These are phyloP conservation scores for Xenoacremonium recifei DNA, from an alignment of 2,329 filamentous ascomycete genomes.

Conservation along the genomic window DNA sequence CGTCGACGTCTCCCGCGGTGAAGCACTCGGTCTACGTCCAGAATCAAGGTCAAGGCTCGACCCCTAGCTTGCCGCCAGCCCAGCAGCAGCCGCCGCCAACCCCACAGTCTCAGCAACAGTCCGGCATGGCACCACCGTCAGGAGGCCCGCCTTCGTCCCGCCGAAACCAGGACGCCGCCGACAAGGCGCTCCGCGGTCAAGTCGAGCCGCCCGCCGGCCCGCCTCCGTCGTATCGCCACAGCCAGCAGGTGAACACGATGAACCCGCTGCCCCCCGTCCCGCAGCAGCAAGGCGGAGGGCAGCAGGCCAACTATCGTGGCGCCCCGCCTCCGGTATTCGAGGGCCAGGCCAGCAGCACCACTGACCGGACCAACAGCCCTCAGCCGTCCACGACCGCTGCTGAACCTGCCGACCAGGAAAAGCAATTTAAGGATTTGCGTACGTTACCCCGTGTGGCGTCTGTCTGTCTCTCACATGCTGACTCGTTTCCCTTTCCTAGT, in stretches of 20 bases:
- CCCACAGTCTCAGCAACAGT: constrained; percentile 27
- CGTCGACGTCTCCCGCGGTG: constrained; percentile 43
- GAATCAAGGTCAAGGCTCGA: constrained; percentile 32
- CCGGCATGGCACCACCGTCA: constrained; percentile 45
- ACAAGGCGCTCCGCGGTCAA: constrained; percentile 44
- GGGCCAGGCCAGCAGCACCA: constrained; percentile 44
- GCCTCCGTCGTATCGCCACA: constrained; percentile 53
- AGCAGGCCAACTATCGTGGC: constrained; percentile 39
- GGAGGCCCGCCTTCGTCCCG: constrained; percentile 41
- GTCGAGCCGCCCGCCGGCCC: constrained; percentile 44
- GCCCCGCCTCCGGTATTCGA: constrained; percentile 45
- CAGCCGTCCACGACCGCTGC: constrained; percentile 43
- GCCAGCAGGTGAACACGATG: constrained; percentile 40
- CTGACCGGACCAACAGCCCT: constrained; percentile 49
- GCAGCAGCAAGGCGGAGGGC: constrained; percentile 24
- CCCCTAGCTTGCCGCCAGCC: constrained; percentile 25
- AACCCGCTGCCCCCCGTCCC: constrained; percentile 42
- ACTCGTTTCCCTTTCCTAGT: too few species aligned
- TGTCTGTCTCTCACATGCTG: too few species aligned
- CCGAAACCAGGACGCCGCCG: constrained; percentile 49
- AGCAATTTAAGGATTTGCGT: constrained; percentile 58
- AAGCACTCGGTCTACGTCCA: constrained; percentile 37
- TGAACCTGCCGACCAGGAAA: constrained; percentile 48
- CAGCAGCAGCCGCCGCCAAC: constrained; percentile 25
- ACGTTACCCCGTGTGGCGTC: too few species aligned